Conservation (phyloP, 2,329 filamentous ascomycete species). For the Colletotrichum ledebouriae region DNA sequence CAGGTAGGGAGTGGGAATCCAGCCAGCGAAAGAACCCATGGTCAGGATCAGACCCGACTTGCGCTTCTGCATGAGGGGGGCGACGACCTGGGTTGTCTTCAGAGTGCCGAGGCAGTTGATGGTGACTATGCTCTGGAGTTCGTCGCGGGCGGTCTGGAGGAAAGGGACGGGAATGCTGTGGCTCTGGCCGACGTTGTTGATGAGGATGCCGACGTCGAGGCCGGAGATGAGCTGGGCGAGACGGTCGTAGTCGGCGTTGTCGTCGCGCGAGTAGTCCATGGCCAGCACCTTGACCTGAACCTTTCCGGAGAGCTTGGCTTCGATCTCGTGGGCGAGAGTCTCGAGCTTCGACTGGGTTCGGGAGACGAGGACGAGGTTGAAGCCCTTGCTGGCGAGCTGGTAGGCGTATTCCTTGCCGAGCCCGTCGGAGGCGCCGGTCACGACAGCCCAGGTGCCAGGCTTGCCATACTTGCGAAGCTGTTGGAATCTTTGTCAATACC, state of each 20-base stretch:
- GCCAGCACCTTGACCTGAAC: slow-evolving; percentile 83
- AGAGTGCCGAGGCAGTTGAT: slow-evolving; percentile 96
- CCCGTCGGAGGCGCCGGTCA: slow-evolving; percentile 96
- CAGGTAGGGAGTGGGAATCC: slow-evolving; percentile 90
- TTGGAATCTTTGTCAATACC: slow-evolving; percentile 40
- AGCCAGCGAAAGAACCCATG: slow-evolving; percentile 96
- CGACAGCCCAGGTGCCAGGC: slow-evolving; percentile 92
- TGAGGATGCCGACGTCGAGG: slow-evolving; percentile 85
- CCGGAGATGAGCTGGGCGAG: slow-evolving; percentile 77
- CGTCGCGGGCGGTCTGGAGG: slow-evolving; percentile 80
- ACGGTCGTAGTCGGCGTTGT: slow-evolving; percentile 82
- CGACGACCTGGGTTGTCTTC: slow-evolving; percentile 86
- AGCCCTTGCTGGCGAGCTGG: slow-evolving; percentile 90
- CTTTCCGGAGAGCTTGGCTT: slow-evolving; percentile 73
- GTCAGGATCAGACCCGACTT: slow-evolving; percentile 87
- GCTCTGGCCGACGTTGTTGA: slow-evolving; percentile 98
- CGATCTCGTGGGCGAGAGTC: slow-evolving; percentile 80
- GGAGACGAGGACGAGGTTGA: slow-evolving; percentile 94
- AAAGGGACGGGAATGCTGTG: slow-evolving; percentile 95
- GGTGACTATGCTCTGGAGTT: slow-evolving; percentile 90
- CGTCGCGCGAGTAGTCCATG: slow-evolving; percentile 91
- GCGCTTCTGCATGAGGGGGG: slow-evolving; percentile 86
- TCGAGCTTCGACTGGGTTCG: slow-evolving; percentile 95
- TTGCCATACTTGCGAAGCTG: slow-evolving; percentile 92
- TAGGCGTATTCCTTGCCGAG: slow-evolving; percentile 96